Percentiles rank a stretch among this genome's conserved stretches.
Evolutionary conservation across 805 yeast genomes (phyloP).

Genomic region (Metschnikowia gelsemii): DNA sequence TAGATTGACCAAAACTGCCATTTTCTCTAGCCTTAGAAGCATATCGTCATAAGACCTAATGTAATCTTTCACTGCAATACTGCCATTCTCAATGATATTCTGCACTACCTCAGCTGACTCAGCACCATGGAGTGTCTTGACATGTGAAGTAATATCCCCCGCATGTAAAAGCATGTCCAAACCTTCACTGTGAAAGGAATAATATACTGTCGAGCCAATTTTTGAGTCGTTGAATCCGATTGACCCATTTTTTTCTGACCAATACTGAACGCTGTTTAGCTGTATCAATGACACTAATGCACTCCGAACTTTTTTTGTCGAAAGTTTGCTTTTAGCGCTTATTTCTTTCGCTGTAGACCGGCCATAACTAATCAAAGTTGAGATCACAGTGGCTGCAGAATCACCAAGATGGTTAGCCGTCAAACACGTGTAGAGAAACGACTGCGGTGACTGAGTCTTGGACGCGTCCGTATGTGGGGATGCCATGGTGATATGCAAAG

Average conservation of each 20-base stretch:
- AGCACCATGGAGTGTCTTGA: slow-evolving; percentile 46
- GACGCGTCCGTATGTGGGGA: slow-evolving; percentile 16
- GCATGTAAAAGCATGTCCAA: slow-evolving; percentile 63
- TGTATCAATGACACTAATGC: slow-evolving; percentile 77
- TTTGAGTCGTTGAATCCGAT: too few species aligned
- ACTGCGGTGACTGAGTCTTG: slow-evolving; percentile 58
- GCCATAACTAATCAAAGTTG: slow-evolving; percentile 65
- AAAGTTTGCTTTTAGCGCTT: slow-evolving; percentile 44
- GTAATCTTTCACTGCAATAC: slow-evolving; percentile 54
- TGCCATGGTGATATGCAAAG: slow-evolving; percentile 1
- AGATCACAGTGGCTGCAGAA: slow-evolving; percentile 62
- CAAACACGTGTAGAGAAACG: slow-evolving; percentile 56
- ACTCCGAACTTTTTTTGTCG: slow-evolving; percentile 53
- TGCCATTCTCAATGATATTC: slow-evolving; percentile 69
- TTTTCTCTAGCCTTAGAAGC: slow-evolving; percentile 22
- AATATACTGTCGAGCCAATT: slow-evolving; percentile 45
- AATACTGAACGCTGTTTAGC: slow-evolving; percentile 68
- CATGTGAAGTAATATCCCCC: slow-evolving; percentile 66
- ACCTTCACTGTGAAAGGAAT: slow-evolving; percentile 65
- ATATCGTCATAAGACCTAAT: slow-evolving; percentile 26
- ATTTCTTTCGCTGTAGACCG: slow-evolving; percentile 60
- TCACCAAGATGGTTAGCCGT: slow-evolving; percentile 65
- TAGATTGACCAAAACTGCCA: slow-evolving; percentile 28
- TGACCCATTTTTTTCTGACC: slow-evolving; percentile 43
- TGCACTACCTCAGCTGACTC: slow-evolving; percentile 61